These are phyloP conservation scores for Acanthamoeba culbertsoni DNA, from an alignment of 208 protist species.

Conservation along the genomic window DNA sequence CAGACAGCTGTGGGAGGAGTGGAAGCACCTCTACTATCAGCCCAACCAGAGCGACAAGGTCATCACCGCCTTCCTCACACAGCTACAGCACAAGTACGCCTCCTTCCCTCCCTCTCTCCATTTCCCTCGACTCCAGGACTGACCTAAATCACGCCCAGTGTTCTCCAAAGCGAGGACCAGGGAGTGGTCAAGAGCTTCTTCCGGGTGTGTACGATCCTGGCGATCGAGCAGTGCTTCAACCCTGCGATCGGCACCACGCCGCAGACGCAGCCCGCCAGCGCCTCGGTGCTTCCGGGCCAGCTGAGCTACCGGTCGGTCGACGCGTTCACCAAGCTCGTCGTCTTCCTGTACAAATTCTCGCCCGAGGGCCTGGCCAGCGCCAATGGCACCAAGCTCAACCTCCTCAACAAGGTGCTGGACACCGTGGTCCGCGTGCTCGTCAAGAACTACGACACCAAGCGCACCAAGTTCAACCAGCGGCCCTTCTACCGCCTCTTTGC, in stretches of 20 bases:
- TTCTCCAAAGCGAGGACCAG: slow-evolving; percentile 85
- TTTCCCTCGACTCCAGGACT: not conserved
- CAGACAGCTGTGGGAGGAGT: slow-evolving; percentile 58
- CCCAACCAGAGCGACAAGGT: slow-evolving; percentile 54
- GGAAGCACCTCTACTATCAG: slow-evolving; percentile 50
- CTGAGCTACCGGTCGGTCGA: slow-evolving; percentile 80
- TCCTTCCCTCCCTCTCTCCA: not conserved
- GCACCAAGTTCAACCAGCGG: slow-evolving; percentile 95
- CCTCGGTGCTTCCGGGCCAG: not conserved
- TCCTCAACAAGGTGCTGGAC: slow-evolving; percentile 77
- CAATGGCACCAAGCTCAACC: slow-evolving; percentile 69
- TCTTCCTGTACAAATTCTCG: slow-evolving; percentile 86
- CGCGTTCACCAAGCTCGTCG: slow-evolving; percentile 92
- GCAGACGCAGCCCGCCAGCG: not conserved
- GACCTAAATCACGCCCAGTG: slow-evolving; percentile 29
- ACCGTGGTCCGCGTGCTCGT: slow-evolving; percentile 74
- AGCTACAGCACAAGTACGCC: slow-evolving; percentile 47
- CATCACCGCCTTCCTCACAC: slow-evolving; percentile 25
- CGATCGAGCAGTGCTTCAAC: slow-evolving; percentile 89
- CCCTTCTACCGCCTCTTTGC: slow-evolving; percentile 95
- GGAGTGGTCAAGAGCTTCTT: slow-evolving; percentile 85
- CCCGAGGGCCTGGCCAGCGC: slow-evolving; percentile 29
- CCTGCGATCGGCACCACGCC: slow-evolving; percentile 25
- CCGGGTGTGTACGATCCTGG: slow-evolving; percentile 85
- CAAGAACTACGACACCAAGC: slow-evolving; percentile 80